Base-by-base conservation (phyloP, 768 basidiomycete species). In the Jaapia argillacea region DNA sequence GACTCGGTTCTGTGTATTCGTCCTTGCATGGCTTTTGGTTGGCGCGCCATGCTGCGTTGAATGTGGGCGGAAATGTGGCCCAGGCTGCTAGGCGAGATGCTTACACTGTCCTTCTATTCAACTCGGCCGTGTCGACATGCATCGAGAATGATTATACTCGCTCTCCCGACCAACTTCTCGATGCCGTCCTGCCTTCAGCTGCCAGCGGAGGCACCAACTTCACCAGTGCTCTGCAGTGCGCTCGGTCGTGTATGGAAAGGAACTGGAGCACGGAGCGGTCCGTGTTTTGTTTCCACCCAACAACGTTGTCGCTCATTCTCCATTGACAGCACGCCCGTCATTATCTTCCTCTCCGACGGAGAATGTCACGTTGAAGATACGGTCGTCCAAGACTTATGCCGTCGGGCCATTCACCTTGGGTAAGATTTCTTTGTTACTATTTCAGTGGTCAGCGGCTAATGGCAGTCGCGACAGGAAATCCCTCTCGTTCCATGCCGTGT, bases 1-100 rank as follows among this genome's bases (percentile, higher is more conserved):
- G 78, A 23, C 64, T 78, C n/a, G 78, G 78, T 1, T 76, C 79
- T 1, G 79, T 79, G 0, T 72, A 72, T 31, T 73, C 76, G 0
- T 70, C 78, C 0, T 49, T 80, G 6, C 54, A 75, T 42, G 60
- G 62, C 14, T 81, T 81, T 53, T 81, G 79, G 78, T 47, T 58
- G 10, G 68, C 79, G 0, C 67, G 78, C 3, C 61, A 66, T n/a
- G n/a, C n/a, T n/a, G n/a, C n/a, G n/a, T n/a, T n/a, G 16, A 53
- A 40, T 7, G 36, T 45, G 24, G 55, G 41, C 3, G 45, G 35
- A 23, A 44, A 53, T 4, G 57, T 58, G 35, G 56, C 43, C 5
- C 54, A 53, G 10, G 55, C 51, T 1, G 40, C 40, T 4, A 66
- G 73, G 20, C 58, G 66, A 24, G 79, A 80, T 46, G 63, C 79